Evolutionary conservation across 1,139 yeast species (phyloP).

Genomic region (Meyerozyma sp.): DNA sequence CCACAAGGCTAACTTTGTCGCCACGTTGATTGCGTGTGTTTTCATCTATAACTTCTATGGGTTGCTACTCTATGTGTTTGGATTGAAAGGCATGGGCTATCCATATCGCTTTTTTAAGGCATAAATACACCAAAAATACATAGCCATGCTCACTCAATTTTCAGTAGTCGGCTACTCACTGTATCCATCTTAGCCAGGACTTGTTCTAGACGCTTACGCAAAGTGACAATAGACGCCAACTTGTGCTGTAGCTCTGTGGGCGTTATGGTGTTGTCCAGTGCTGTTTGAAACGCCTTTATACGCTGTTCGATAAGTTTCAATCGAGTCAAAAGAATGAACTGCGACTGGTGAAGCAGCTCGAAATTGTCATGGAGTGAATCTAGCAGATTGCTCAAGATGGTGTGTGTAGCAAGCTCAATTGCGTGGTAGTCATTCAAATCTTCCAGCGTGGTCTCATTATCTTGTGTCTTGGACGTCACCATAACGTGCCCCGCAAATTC

Average conservation of each 20-base stretch:
- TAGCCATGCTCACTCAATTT: background rate
- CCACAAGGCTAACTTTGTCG: slow-evolving; percentile 37
- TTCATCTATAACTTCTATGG: slow-evolving; percentile 49
- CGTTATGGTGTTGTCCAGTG: slow-evolving; percentile 8
- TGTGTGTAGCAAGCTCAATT: slow-evolving; percentile 52
- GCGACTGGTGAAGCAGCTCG: slow-evolving; percentile 52
- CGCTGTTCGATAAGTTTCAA: slow-evolving; percentile 38
- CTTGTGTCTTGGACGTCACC: background rate
- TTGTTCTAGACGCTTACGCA: slow-evolving; percentile 24
- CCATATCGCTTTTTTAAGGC: slow-evolving; percentile 40
- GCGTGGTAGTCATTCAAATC: slow-evolving; percentile 28
- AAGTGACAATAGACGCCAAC: background rate
- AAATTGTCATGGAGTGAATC: slow-evolving; percentile 48
- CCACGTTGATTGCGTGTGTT: slow-evolving; percentile 33
- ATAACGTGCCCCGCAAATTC: background rate
- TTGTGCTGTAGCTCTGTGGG: slow-evolving; percentile 7
- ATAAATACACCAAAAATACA: background rate
- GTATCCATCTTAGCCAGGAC: slow-evolving; percentile 11
- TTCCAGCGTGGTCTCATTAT: background rate
- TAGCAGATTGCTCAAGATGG: slow-evolving; percentile 47
- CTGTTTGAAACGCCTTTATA: slow-evolving; percentile 20
- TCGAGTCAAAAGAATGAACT: slow-evolving; percentile 46
- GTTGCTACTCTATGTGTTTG: slow-evolving; percentile 49
- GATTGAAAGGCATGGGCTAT: slow-evolving; percentile 54
- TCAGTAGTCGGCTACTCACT: background rate